A percentile compares a stretch with the other conserved stretches of the same genome.
Evolutionary conservation across 306 rosid species (phyloP).

Genomic region (Trifolium fragiferum): DNA sequence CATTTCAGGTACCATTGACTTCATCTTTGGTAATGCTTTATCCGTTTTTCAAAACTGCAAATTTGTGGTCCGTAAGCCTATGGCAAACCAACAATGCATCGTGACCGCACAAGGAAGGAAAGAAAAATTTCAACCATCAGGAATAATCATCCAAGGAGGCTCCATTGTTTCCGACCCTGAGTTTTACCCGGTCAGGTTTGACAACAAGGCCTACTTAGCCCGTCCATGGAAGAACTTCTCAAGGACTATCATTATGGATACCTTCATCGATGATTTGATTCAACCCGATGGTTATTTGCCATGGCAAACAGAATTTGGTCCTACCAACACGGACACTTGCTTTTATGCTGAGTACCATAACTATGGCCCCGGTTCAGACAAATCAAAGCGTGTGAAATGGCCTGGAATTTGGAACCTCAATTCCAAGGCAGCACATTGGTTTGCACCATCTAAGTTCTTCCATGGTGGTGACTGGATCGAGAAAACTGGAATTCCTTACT

Average conservation of each 20-base stretch:
- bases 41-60: slow-evolving; percentile 68
- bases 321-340: slow-evolving; percentile 42
- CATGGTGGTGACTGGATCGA: slow-evolving; percentile 29
- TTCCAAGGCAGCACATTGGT: slow-evolving; percentile 4
- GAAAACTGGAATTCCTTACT: background rate
- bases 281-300: slow-evolving; percentile 60
- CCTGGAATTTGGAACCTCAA: slow-evolving; percentile 14
- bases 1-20: slow-evolving; percentile 77
- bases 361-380: slow-evolving; percentile 57
- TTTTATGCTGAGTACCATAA: slow-evolving; percentile 55
- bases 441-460: slow-evolving; percentile 32
- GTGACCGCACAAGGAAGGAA: slow-evolving; percentile 35
- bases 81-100: slow-evolving; percentile 48
- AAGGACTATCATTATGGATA: slow-evolving; percentile 64
- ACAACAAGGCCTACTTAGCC: slow-evolving; percentile 32
- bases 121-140: slow-evolving; percentile 52
- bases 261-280: slow-evolving; percentile 59
- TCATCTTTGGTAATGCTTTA: slow-evolving; percentile 62
- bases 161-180: slow-evolving; percentile 42
- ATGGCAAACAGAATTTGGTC: slow-evolving; percentile 48
- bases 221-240: slow-evolving; percentile 51
- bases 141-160: slow-evolving; percentile 53
- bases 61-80: slow-evolving; percentile 63
- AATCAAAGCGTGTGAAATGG: slow-evolving; percentile 31
- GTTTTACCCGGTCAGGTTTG: slow-evolving; percentile 33